Percentiles rank a stretch among this genome's conserved stretches.
Evolutionary conservation across 176 grass and related monocot species (phyloP).

Genomic region (Lolium multiflorum): DNA sequence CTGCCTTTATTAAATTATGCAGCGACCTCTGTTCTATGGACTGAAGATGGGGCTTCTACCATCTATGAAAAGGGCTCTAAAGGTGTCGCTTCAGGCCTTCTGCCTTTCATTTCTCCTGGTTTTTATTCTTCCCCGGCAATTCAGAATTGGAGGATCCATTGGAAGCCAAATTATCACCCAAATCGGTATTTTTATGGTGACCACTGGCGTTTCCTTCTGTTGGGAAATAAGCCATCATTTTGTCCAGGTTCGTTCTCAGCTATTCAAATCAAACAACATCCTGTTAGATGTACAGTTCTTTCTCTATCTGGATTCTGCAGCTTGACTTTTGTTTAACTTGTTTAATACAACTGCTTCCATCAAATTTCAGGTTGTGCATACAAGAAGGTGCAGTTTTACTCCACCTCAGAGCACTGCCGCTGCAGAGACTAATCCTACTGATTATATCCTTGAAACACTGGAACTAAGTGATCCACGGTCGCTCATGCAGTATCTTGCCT

Average conservation of each 20-base stretch:
- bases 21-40: constrained; percentile 94
- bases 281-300: constrained; percentile 26
- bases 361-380: constrained; percentile 78
- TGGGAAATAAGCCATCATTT: constrained; percentile 94
- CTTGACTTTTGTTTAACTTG: constrained; percentile 29
- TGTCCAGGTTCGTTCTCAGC: constrained; percentile 67
- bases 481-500: constrained; percentile 83
- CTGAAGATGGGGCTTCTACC: constrained; percentile 82
- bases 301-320: background rate
- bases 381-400: constrained; percentile 84
- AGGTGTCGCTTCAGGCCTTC: constrained; percentile 69
- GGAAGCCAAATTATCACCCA: constrained; percentile 63
- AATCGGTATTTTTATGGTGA: constrained; percentile 63
- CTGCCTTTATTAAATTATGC: constrained; percentile 41
- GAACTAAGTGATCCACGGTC: constrained; percentile 77
- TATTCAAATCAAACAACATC: background rate
- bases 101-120: constrained; percentile 52
- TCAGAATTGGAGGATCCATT: constrained; percentile 55
- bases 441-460: constrained; percentile 77
- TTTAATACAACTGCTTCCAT: constrained; percentile 25
- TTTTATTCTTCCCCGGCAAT: constrained; percentile 63
- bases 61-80: constrained; percentile 70
- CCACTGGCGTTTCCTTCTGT: constrained; percentile 61
- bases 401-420: constrained; percentile 84
- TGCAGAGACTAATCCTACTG: constrained; percentile 84